Base-by-base conservation (phyloP, 73 alveolate genomes). In the Tetrahymena borealis region DNA sequence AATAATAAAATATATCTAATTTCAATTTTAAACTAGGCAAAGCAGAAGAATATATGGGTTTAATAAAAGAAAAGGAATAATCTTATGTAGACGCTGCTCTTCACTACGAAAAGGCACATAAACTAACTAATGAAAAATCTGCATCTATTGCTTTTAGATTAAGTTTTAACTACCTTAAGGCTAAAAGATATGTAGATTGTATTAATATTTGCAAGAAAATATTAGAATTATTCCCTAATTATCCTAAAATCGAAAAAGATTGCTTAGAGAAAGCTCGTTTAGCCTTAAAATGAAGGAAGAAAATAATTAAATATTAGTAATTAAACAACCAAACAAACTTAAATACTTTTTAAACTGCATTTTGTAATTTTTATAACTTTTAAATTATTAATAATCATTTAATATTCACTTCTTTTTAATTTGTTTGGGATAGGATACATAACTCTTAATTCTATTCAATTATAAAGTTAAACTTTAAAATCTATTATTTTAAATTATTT, bases 1-100 rank as follows among this genome's bases (percentile, higher is more conserved):
- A 15, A n/a, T n/a, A n/a, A n/a, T n/a, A n/a, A n/a, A n/a, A n/a
- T n/a, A n/a, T 60, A 24, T 60, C 28, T 2, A 60, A 94, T 95
- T 94, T 96, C 6, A n/a, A 15, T n/a, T n/a, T n/a, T n/a, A 1
- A 1, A 60, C 10, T 60, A 60, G 85, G 85, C 78, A 98, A 98
- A 94, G 99, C 99, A 28, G 98, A 97, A 94, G 99, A 98, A 92
- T 94, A 92, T 91, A 94, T 98, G 96, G 99, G 99, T 33, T 78
- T 96, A 93, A 98, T 98, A 24, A 98, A 96, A 94, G 99, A 98
- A 91, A 98, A 96, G 90, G 99, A 98, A 95, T 90, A 95, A 37
- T 97, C 96, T 40, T 97, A 92, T 78, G 97, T 94, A 24, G 99
- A 98, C 90, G 98, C 99, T 13, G 97, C 99, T 79, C 94, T 94